phyloP scores from a whole-genome alignment of 108 stramenopile genomes.

The Phaeodactylum tricornutum region DNA sequence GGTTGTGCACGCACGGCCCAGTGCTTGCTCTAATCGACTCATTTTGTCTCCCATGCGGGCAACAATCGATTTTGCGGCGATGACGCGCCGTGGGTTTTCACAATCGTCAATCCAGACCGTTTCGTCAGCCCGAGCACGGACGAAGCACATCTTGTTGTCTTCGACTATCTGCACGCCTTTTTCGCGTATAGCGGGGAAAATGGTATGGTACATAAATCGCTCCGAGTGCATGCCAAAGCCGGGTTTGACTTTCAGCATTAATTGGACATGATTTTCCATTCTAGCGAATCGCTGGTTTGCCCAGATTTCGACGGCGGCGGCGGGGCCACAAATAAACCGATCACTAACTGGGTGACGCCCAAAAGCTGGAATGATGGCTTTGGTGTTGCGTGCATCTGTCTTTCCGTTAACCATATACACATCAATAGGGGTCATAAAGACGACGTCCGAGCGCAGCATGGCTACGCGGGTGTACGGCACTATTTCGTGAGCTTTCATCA shows the following conservation, averaged over 20 bases:
- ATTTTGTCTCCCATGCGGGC: no score
- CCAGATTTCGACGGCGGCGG: constrained; percentile 39
- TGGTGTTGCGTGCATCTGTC: constrained; percentile 12
- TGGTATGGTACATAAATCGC: constrained; percentile 17
- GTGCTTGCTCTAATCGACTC: no score
- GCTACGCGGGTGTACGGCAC: constrained; percentile 12
- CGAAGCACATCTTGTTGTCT: constrained; percentile 24
- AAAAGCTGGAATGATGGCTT: constrained; percentile 14
- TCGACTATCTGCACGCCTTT: background rate
- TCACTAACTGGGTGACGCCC: constrained; percentile 24
- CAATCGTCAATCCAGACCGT: constrained; percentile 22
- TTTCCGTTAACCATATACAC: constrained; percentile 13
- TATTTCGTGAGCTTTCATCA: constrained; percentile 1
- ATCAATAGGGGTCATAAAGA: constrained; percentile 17
- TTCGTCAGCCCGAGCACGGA: constrained; percentile 27
- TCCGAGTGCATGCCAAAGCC: constrained; percentile 27
- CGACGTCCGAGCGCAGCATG: constrained; percentile 23
- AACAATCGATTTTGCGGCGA: no score
- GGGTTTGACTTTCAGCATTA: constrained; percentile 2
- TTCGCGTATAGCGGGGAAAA: constrained; percentile 21
- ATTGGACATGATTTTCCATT: constrained; percentile 16
- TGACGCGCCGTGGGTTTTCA: no score
- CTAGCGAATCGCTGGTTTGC: constrained; percentile 32
- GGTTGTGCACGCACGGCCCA: no score
- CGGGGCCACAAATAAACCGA: constrained; percentile 43